Base-by-base conservation (phyloP, 228 moss, liverwort and hornwort genomes). In the Sphagnum magellanicum region DNA sequence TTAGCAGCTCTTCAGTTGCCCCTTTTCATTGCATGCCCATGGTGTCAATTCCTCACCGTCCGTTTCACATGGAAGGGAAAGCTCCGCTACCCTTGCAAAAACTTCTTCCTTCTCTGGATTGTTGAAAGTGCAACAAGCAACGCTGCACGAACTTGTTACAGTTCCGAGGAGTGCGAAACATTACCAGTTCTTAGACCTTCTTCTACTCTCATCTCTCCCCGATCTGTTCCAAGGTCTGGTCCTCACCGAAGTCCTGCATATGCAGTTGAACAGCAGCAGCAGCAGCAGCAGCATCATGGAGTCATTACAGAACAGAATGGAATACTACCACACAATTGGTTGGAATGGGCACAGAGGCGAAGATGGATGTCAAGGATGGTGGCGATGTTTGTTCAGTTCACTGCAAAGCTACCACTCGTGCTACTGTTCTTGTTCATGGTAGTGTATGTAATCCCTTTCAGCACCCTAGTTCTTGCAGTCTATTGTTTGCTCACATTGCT, bases 61-160 rank as follows among this genome's bases (percentile, higher is more conserved):
- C 71, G 98, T 15, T 80, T 98, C 71, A 79, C 79, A 67, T 98
- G 98, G 93, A 98, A 92, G 74, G 93, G 90, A 0, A 81, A 73
- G 68, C 87, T 98, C 6, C 83, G 81, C 77, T 86, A 87, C 61
- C 98, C 98, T 0, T 90, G 91, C 74, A 93, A 98, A 74, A 92
- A 98, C 70, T 98, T 91, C 63, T 91, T 92, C 60, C 74, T 98
- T 4, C 84, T 98, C 32, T 93, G 98, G 98, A 78, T 98, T 50
- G 83, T 93, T 67, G 98, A 93, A 51, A 89, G 88, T 64, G 63
- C 85, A 48, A 84, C 76, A 71, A 78, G 83, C 13, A 82, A 81
- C 4, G 77, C 64, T 6, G 83, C 74, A 10, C 80, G 75, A 49
- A 86, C 72, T 63, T 59, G 76, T 48, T 59, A 7, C 6, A 65